These are phyloP conservation scores for Aquilaria agallochum DNA, from an alignment of 441 rosid species.

Conservation along the genomic window DNA sequence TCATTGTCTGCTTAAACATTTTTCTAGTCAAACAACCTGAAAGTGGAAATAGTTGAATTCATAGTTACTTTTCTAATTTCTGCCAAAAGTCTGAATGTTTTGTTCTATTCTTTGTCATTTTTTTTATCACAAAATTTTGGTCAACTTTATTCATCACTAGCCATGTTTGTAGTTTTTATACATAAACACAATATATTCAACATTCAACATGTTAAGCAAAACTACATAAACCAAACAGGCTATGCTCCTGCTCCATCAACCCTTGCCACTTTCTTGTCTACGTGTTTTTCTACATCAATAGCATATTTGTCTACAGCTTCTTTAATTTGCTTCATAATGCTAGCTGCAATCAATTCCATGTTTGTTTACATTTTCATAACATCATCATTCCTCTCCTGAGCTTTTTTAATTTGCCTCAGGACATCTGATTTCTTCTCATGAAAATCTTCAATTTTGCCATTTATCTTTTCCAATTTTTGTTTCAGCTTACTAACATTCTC, in stretches of 20 bases:
- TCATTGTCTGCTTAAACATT: too few relatives aligned
- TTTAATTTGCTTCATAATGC: too few relatives aligned
- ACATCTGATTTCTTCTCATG: constrained; percentile 44
- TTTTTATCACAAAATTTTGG: too few relatives aligned
- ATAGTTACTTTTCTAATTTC: too few relatives aligned
- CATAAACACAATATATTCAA: neutral
- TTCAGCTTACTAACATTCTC: constrained; percentile 40
- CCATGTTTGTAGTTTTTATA: too few relatives aligned
- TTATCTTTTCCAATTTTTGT: constrained; percentile 50
- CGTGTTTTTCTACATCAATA: too few relatives aligned
- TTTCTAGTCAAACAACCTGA: too few relatives aligned
- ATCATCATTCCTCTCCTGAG: constrained; percentile 24
- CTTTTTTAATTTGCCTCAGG: constrained; percentile 55
- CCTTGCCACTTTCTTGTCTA: too few relatives aligned
- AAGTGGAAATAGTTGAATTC: too few relatives aligned
- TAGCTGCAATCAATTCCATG: neutral
- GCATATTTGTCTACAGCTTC: too few relatives aligned
- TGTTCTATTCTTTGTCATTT: too few relatives aligned
- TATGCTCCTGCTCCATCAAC: neutral
- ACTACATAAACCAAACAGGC: neutral
- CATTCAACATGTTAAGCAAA: neutral
- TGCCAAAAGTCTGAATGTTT: too few relatives aligned
- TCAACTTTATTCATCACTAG: neutral
- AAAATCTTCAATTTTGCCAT: constrained; percentile 51
- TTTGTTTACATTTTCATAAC: constrained; percentile 13